phyloP scores from a whole-genome alignment of 1,284 basidiomycete species.

The Trametes versicolor region DNA sequence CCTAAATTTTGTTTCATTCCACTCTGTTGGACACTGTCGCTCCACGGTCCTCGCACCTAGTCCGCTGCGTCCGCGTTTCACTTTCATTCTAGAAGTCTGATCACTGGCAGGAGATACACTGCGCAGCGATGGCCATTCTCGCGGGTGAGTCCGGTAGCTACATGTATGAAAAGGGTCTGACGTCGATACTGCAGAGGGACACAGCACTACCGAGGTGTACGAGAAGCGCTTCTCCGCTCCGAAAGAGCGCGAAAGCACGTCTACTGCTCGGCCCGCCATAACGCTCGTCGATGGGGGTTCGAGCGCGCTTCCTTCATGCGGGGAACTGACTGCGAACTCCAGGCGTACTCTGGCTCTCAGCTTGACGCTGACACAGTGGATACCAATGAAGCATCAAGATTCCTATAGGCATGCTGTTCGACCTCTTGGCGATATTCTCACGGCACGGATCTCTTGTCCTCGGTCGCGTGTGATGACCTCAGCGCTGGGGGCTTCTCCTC shows the following conservation, averaged over 20 bases:
- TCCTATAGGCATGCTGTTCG: slow-evolving; percentile 8
- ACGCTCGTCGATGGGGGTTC: slow-evolving; percentile 20
- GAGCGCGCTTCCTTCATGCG: slow-evolving; percentile 15
- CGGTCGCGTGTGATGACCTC: slow-evolving; percentile 31
- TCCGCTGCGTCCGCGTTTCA: neutral
- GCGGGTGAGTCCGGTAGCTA: slow-evolving; percentile 27
- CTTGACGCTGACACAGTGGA: slow-evolving; percentile 31
- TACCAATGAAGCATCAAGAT: slow-evolving; percentile 24
- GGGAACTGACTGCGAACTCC: slow-evolving; percentile 21
- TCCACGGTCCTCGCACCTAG: slow-evolving; percentile 4
- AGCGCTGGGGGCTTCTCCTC: slow-evolving; percentile 21
- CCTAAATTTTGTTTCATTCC: slow-evolving; percentile 18
- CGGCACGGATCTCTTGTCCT: slow-evolving; percentile 30
- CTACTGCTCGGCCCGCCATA: slow-evolving; percentile 10
- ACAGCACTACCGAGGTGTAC: slow-evolving; percentile 16
- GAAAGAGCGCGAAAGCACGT: slow-evolving; percentile 24
- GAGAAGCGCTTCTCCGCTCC: slow-evolving; percentile 19
- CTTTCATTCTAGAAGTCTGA: neutral
- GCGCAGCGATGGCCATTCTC: slow-evolving; percentile 29
- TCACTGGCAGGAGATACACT: neutral
- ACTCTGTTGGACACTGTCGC: slow-evolving; percentile 1
- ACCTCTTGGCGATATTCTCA: slow-evolving; percentile 24
- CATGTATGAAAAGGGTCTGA: slow-evolving; percentile 15
- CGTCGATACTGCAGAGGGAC: slow-evolving; percentile 19
- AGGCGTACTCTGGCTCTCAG: slow-evolving; percentile 25